Evolutionary conservation across 345 rosid genomes (phyloP), one percentile per base, ranked within the genome.

Genomic region (Sonneratia alba): DNA sequence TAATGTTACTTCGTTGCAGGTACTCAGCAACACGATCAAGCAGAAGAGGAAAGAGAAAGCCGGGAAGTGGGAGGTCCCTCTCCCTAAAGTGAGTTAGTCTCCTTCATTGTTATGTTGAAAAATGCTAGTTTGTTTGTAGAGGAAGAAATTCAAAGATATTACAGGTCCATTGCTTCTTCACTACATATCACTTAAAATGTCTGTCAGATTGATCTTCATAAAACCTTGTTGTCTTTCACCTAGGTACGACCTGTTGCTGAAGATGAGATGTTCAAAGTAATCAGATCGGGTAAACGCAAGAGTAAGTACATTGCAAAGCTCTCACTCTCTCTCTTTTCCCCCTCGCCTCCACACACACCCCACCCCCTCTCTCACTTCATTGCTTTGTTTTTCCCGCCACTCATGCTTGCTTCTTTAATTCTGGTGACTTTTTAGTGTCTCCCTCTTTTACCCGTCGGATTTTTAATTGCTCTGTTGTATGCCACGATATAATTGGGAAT

Each of bases 201-300:
- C 34, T 36, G 21, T 36, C 61, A 43, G 36, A 38, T 59, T 51
- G 42, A 36, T 36, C 16, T 38, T 40, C 24, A 15, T 34, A 10
- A 38, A 67, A 18, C 4, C 21, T n/a, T 8, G 7, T 45, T 19
- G 10, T 59, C 68, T 56, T 73, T 34, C 63, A 55, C 68, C 65
- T 84, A 92, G 97, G 98, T 90, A 19, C 88, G 98, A 82, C 99
- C 97, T 15, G 94, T 92, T 14, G 99, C 99, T 22, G 99, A 95
- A 78, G 98, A 95, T 81, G 99, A 94, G 77, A 90, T 94, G 97
- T 91, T 94, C 74, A 87, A 88, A 86, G 97, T 94, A 71, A 70
- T 94, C 71, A 81, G 95, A 72, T 68, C 97, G 32, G 98, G 97
- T 38, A 91, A 94, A 78, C 71, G 96, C 49, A 93, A 83, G 75